Evolutionary conservation across 371 early-diverging fungal species (phyloP).

Genomic region (Cladochytrium tenue): DNA sequence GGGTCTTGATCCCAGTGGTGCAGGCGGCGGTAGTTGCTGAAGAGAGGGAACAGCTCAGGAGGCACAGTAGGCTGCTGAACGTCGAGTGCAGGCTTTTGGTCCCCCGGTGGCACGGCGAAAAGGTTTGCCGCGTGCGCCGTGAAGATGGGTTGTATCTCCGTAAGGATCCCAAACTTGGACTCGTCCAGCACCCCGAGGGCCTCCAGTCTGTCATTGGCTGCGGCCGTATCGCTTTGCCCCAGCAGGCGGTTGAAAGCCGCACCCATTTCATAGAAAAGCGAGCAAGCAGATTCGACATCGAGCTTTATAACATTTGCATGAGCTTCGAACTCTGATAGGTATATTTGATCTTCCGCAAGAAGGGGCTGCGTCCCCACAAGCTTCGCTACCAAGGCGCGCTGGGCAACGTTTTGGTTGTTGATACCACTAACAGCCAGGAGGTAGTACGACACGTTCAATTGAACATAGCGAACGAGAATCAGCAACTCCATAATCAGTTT

Average conservation of each 20-base stretch:
- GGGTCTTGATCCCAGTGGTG: background rate
- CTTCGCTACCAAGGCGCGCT: background rate
- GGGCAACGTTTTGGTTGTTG: background rate
- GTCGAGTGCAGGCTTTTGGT: background rate
- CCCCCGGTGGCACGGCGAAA: background rate
- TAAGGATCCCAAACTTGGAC: background rate
- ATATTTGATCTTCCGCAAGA: background rate
- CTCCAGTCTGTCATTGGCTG: background rate
- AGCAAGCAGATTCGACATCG: background rate
- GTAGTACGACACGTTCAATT: background rate
- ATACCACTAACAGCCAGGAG: background rate
- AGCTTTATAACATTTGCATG: background rate
- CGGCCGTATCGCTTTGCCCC: background rate
- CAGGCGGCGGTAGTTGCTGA: background rate
- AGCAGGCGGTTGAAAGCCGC: background rate
- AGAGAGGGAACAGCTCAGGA: background rate
- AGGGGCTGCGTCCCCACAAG: background rate
- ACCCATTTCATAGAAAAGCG: background rate
- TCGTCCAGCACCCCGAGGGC: background rate
- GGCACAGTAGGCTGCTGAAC: background rate
- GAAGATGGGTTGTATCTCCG: background rate
- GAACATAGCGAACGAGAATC: background rate
- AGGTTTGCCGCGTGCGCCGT: background rate
- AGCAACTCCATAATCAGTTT: background rate
- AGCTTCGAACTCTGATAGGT: background rate